These are phyloP conservation scores for Dioszegia hungarica DNA, from an alignment of 768 basidiomycete genomes.

Conservation along the genomic window DNA sequence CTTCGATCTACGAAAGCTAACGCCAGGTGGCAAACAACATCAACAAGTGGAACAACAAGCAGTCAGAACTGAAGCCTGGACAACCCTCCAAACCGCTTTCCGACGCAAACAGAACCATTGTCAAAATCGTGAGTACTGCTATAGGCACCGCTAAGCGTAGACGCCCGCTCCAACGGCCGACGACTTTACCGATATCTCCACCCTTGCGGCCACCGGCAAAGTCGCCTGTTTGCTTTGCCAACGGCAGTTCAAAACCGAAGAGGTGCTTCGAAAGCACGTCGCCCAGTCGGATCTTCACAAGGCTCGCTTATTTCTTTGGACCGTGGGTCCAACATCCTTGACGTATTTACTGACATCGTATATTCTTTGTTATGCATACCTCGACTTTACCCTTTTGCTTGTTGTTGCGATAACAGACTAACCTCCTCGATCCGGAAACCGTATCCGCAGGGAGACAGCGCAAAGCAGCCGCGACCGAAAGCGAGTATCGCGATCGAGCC, in stretches of 20 bases:
- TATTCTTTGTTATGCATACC: background rate
- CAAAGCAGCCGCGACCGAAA: slow-evolving; percentile 58
- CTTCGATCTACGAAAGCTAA: slow-evolving; percentile 8
- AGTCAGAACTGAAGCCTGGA: slow-evolving; percentile 63
- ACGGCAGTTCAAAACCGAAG: slow-evolving; percentile 82
- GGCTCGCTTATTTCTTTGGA: slow-evolving; percentile 55
- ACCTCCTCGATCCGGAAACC: slow-evolving; percentile 58
- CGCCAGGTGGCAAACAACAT: slow-evolving; percentile 79
- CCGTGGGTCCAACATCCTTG: slow-evolving; percentile 20
- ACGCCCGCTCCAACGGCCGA: background rate
- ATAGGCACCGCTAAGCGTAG: background rate
- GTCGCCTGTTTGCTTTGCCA: slow-evolving; percentile 86
- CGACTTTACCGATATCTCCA: slow-evolving; percentile 63
- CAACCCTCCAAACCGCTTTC: slow-evolving; percentile 23
- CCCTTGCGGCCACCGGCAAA: slow-evolving; percentile 50
- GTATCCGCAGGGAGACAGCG: slow-evolving; percentile 58
- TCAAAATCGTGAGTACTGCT: background rate
- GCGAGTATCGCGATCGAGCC: slow-evolving; percentile 95
- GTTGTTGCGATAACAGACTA: slow-evolving; percentile 77
- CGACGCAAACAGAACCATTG: slow-evolving; percentile 31
- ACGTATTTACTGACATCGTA: slow-evolving; percentile 10
- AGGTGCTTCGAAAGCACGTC: slow-evolving; percentile 82
- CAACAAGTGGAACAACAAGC: slow-evolving; percentile 94
- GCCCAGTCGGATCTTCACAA: slow-evolving; percentile 94
- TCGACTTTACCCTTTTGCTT: background rate